Conservation (phyloP, 805 yeast genomes). For the Saturnispora galanensis region DNA sequence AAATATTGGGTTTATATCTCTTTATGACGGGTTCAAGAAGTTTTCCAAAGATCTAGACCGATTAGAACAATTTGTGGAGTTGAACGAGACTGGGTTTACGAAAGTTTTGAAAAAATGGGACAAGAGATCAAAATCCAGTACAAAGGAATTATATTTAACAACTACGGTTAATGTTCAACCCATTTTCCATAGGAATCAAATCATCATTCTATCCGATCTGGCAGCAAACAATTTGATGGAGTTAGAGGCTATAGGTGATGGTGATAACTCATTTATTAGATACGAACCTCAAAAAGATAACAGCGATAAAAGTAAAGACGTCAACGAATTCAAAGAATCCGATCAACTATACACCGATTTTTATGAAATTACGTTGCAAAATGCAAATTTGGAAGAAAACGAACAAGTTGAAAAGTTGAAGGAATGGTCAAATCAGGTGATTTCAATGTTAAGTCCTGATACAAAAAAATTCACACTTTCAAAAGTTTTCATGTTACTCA, state of each 20-base stretch:
- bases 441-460: constrained; percentile 32
- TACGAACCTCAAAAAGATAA: constrained; percentile 16
- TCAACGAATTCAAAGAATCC: constrained; percentile 21
- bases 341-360: constrained; percentile 70
- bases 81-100: constrained; percentile 92
- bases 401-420: constrained; percentile 23
- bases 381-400: constrained; percentile 29
- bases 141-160: constrained; percentile 82
- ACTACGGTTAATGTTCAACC: constrained; percentile 97
- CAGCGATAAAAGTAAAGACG: not conserved
- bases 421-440: constrained; percentile 35
- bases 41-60: constrained; percentile 82
- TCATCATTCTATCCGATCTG: constrained; percentile 73
- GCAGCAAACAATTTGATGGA: constrained; percentile 61
- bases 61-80: constrained; percentile 85
- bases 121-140: constrained; percentile 87
- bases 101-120: constrained; percentile 98
- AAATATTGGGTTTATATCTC: constrained; percentile 68
- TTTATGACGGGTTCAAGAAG: constrained; percentile 83
- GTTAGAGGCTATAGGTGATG: constrained; percentile 57
- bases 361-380: constrained; percentile 28
- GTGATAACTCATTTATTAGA: constrained; percentile 22
- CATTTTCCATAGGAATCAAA: constrained; percentile 82
- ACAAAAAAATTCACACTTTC: constrained; percentile 43
- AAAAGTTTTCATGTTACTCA: constrained; percentile 60